Conservation (phyloP, 2,329 filamentous ascomycete species). For the Aspergillus sp. region DNA sequence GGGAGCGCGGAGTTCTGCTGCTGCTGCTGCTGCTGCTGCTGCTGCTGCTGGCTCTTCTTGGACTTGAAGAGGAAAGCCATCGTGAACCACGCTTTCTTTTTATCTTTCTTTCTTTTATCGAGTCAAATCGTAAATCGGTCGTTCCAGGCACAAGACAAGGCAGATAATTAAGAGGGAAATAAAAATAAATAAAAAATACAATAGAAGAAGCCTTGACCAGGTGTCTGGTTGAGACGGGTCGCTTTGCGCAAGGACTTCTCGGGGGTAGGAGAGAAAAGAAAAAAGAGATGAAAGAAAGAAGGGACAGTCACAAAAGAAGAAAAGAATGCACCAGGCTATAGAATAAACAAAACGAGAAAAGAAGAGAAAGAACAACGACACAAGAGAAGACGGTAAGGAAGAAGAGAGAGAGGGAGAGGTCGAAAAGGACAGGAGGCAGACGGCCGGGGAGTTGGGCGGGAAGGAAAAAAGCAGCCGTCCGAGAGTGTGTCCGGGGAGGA, state of each 20-base stretch:
- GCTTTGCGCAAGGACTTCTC: not conserved
- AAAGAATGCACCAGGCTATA: constrained; percentile 11
- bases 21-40: constrained; percentile 44
- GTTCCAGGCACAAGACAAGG: constrained; percentile 15
- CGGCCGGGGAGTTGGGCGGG: not conserved
- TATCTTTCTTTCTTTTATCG: constrained; percentile 4
- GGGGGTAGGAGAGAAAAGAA: not conserved
- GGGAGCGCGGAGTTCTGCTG: constrained; percentile 42
- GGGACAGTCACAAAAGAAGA: too few species aligned
- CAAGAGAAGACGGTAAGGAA: not conserved
- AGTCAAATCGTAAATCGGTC: constrained; percentile 23
- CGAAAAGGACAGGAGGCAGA: not conserved
- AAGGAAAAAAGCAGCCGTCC: not conserved
- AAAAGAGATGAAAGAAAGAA: constrained; percentile 7
- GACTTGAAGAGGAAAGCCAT: constrained; percentile 82
- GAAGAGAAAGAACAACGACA: constrained; percentile 1
- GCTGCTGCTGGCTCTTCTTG: constrained; percentile 57
- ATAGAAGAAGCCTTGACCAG: constrained; percentile 1
- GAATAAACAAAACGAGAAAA: not conserved
- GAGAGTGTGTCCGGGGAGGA: not conserved
- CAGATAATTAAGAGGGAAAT: constrained; percentile 3
- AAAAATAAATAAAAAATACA: constrained; percentile 7
- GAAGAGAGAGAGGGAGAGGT: not conserved
- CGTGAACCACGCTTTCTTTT: constrained; percentile 18
- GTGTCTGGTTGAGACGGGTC: not conserved